phyloP scores from a whole-genome alignment of 2,329 filamentous ascomycete species.

The Graphilbum fragrans region DNA sequence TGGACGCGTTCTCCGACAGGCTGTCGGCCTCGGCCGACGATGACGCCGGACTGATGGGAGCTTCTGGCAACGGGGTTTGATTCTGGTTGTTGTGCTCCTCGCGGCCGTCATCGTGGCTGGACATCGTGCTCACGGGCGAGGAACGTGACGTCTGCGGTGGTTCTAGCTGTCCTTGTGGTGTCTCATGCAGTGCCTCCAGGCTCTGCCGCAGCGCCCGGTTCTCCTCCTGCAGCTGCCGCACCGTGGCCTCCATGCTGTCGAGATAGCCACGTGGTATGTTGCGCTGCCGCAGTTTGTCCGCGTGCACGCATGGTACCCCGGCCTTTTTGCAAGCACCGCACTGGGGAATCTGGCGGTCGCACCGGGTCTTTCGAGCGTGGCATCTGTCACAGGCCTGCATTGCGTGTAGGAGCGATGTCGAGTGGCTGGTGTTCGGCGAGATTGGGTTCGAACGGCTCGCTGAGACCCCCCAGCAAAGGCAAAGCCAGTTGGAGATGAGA shows the following conservation, averaged over 20 bases:
- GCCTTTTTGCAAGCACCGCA: slow-evolving; percentile 9
- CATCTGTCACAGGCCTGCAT: slow-evolving; percentile 11
- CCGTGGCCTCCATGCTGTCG: slow-evolving; percentile 7
- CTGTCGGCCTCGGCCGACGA: neutral
- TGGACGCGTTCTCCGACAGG: neutral
- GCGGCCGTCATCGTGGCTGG: neutral
- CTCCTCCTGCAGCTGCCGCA: slow-evolving; percentile 6
- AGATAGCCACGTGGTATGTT: slow-evolving; percentile 8
- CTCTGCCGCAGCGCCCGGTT: slow-evolving; percentile 2
- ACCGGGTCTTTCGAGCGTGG: slow-evolving; percentile 9
- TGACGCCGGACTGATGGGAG: neutral
- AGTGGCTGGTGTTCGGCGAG: no score
- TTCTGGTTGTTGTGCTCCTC: neutral
- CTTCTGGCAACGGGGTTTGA: neutral
- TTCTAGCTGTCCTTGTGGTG: neutral
- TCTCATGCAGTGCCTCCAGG: neutral
- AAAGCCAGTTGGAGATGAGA: no score
- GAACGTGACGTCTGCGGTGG: no score
- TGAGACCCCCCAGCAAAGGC: no score
- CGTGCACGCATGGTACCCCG: slow-evolving; percentile 5
- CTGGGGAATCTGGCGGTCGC: slow-evolving; percentile 8
- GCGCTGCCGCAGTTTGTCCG: slow-evolving; percentile 6
- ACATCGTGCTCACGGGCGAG: neutral
- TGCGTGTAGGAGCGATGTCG: neutral
- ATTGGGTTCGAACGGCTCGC: no score